These are phyloP conservation scores for Puccinia coronata DNA, from an alignment of 1,284 basidiomycete genomes.

Conservation along the genomic window DNA sequence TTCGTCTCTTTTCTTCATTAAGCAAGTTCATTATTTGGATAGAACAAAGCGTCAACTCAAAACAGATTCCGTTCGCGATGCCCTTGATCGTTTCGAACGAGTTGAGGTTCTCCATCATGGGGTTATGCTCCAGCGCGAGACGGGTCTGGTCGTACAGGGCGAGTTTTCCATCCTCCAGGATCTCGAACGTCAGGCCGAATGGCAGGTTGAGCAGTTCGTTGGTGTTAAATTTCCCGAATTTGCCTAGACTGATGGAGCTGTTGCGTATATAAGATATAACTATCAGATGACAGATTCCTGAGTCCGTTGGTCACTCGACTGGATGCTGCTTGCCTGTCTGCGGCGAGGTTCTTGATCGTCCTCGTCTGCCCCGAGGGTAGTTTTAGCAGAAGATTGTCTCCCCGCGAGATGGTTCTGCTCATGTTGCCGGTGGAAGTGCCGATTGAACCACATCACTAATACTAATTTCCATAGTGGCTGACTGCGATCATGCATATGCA, in stretches of 20 bases:
- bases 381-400: constrained; percentile 31
- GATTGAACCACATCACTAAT: too few relatives aligned
- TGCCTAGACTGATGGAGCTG: constrained; percentile 56
- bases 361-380: constrained; percentile 29
- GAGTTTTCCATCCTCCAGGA: constrained; percentile 47
- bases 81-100: constrained; percentile 13
- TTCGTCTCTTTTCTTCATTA: neutral
- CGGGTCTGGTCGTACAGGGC: neutral
- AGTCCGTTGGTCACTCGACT: neutral
- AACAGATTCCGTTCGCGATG: constrained; percentile 33
- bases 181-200: constrained; percentile 58
- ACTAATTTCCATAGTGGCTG: too few relatives aligned
- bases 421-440: too few relatives aligned
- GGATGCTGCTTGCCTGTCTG: neutral
- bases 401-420: constrained; percentile 7
- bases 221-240: constrained; percentile 57
- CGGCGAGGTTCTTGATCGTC: constrained; percentile 12
- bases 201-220: constrained; percentile 57
- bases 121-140: neutral
- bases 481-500: too few relatives aligned
- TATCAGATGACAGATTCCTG: neutral
- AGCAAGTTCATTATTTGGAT: too few relatives aligned
- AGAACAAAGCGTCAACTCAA: constrained; percentile 32
- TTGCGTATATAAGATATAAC: neutral
- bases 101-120: neutral